phyloP scores from a whole-genome alignment of 345 rosid genomes.

The Microcos paniculata region DNA sequence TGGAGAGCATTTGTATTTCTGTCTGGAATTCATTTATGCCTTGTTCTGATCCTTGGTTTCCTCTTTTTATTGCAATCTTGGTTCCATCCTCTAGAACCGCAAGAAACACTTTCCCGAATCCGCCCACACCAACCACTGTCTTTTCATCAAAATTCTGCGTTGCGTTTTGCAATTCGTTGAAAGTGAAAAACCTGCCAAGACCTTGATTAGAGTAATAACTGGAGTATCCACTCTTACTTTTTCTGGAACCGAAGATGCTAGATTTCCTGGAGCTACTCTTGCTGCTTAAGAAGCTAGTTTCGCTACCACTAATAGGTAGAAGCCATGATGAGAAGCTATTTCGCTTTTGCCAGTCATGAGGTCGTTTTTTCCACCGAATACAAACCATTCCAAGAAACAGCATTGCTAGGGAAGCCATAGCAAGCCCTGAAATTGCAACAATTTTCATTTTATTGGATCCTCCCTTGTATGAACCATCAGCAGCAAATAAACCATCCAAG shows the following conservation, averaged over 20 bases:
- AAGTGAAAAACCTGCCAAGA: slow-evolving; percentile 58
- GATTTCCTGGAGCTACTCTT: slow-evolving; percentile 54
- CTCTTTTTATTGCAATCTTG: slow-evolving; percentile 68
- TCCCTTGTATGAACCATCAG: slow-evolving; percentile 36
- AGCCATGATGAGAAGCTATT: slow-evolving; percentile 79
- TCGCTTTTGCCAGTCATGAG: slow-evolving; percentile 57
- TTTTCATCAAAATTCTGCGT: slow-evolving; percentile 72
- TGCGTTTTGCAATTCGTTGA: slow-evolving; percentile 60
- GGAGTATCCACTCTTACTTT: slow-evolving; percentile 56
- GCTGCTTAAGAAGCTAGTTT: slow-evolving; percentile 47
- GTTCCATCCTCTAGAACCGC: slow-evolving; percentile 69
- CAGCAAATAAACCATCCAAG: slow-evolving; percentile 47
- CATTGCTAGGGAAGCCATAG: slow-evolving; percentile 46
- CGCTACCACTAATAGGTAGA: slow-evolving; percentile 51
- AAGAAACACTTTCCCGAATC: slow-evolving; percentile 79
- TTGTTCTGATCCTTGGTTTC: slow-evolving; percentile 65
- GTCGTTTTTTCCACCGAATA: slow-evolving; percentile 52
- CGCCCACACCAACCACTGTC: slow-evolving; percentile 74
- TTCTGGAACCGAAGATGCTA: slow-evolving; percentile 55
- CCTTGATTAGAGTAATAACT: slow-evolving; percentile 57
- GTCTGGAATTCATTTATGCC: slow-evolving; percentile 87
- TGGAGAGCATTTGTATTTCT: slow-evolving; percentile 84
- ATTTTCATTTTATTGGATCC: slow-evolving; percentile 41
- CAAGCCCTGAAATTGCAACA: slow-evolving; percentile 51
- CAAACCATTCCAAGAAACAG: slow-evolving; percentile 41